Percentiles rank a stretch among this genome's conserved stretches.
Conservation (phyloP, 352 stramenopile species). For the Phytophthora meadii region DNA sequence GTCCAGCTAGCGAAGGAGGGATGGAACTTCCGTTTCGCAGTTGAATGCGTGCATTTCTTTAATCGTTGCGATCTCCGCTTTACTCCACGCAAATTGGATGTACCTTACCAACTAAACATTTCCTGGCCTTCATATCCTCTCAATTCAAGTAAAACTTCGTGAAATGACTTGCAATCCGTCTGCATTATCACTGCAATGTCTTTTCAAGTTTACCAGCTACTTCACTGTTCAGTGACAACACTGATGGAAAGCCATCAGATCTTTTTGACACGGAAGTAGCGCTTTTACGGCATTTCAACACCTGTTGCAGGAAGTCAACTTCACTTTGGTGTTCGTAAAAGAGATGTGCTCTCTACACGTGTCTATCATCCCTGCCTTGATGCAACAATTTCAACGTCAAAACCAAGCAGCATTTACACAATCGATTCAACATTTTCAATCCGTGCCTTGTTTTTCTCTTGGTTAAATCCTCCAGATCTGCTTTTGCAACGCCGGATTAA, state of each 20-base stretch:
- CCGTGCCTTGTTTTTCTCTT: conserved; percentile 31
- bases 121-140: conserved; percentile 18
- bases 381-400: conserved; percentile 15
- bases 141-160: conserved; percentile 30
- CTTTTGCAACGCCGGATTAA: conserved; percentile 17
- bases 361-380: background rate
- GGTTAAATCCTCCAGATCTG: conserved; percentile 22
- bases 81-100: conserved; percentile 30
- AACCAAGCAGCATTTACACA: conserved; percentile 6
- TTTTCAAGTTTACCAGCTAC: conserved; percentile 4
- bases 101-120: conserved; percentile 26
- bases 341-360: conserved; percentile 13
- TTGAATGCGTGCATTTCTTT: conserved; percentile 6
- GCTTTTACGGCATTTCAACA: conserved; percentile 10
- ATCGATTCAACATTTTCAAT: conserved; percentile 18
- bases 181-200: background rate
- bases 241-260: conserved; percentile 2
- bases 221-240: conserved; percentile 1
- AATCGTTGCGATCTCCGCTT: background rate
- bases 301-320: too few species aligned
- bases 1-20: conserved; percentile 12
- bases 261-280: conserved; percentile 9
- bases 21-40: conserved; percentile 1
- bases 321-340: conserved; percentile 26
- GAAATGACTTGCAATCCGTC: background rate